These are phyloP conservation scores for Plasmodium adleri DNA, from an alignment of 169 alveolate species.

Conservation along the genomic window DNA sequence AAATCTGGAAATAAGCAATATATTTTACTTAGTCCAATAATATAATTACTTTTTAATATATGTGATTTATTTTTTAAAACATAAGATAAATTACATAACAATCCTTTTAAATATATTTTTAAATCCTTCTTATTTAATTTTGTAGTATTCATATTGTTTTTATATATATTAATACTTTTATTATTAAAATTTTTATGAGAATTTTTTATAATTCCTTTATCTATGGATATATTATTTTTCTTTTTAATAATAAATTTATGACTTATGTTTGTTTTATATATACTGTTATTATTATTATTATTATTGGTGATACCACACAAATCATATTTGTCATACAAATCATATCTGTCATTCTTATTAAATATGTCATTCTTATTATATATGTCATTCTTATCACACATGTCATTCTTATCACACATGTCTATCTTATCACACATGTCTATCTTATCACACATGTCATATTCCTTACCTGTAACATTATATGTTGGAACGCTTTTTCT, in stretches of 20 bases:
- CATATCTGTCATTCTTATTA: too few species aligned
- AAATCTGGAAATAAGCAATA: constrained; percentile 56
- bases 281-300: too few species aligned
- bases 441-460: too few species aligned
- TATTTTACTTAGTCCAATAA: constrained; percentile 63
- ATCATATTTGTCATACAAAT: too few species aligned
- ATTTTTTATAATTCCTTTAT: constrained; percentile 14
- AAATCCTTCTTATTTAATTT: constrained; percentile 61
- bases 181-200: neutral
- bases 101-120: constrained; percentile 32
- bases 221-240: constrained; percentile 17
- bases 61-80: constrained; percentile 41
- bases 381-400: too few species aligned
- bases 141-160: neutral
- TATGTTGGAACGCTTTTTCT: neutral
- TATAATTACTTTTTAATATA: constrained; percentile 34
- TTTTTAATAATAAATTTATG: neutral
- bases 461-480: neutral
- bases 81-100: constrained; percentile 49
- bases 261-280: too few species aligned
- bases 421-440: too few species aligned
- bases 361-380: too few species aligned
- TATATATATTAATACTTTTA: constrained; percentile 25
- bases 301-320: too few species aligned
- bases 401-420: too few species aligned